Conservation (phyloP, 116 monocot species). For the Dioscorea cayenensis region DNA sequence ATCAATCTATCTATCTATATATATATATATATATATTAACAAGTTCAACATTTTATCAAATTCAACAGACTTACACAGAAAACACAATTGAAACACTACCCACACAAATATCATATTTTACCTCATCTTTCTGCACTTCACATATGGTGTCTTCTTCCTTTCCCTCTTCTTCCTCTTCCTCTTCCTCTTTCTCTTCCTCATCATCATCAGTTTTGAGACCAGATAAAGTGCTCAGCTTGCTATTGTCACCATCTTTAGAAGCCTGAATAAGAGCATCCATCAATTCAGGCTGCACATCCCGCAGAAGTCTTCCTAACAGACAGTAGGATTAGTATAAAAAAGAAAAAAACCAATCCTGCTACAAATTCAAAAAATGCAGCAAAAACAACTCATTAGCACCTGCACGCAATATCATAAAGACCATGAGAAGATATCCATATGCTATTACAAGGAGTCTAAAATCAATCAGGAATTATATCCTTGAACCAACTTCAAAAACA, state of each 20-base stretch:
- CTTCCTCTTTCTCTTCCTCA: constrained; percentile 31
- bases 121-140: neutral
- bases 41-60: neutral
- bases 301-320: constrained; percentile 67
- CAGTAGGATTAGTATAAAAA: neutral
- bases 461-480: neutral
- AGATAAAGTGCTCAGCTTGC: constrained; percentile 36
- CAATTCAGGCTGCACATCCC: constrained; percentile 72
- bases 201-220: constrained; percentile 25
- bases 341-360: neutral
- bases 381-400: neutral
- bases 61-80: neutral
- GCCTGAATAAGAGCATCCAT: constrained; percentile 84
- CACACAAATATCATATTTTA: neutral
- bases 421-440: neutral
- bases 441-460: neutral
- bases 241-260: constrained; percentile 70
- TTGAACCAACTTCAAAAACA: neutral
- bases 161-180: constrained; percentile 33
- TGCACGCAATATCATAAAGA: neutral
- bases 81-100: neutral
- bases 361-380: neutral
- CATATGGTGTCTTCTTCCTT: constrained; percentile 20
- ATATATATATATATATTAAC: neutral
- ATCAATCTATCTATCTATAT: no score